phyloP scores from a whole-genome alignment of 1,139 yeast genomes.

The Ogataea hybrid region DNA sequence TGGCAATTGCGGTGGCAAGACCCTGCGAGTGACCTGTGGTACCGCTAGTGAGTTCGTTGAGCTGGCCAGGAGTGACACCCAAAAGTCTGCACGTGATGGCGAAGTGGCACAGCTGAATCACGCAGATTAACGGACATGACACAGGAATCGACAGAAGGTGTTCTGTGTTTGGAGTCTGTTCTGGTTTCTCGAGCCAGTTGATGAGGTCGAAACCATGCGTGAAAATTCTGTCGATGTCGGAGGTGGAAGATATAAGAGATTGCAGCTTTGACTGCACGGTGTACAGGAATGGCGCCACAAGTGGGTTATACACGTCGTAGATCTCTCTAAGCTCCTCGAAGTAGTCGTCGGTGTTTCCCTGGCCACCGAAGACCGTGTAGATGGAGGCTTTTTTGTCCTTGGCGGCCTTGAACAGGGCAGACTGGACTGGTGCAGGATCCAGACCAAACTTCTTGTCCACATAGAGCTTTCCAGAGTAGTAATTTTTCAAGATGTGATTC shows the following conservation, averaged over 20 bases:
- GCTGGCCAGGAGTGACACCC: constrained; percentile 88
- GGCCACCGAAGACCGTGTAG: constrained; percentile 95
- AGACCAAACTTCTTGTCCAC: constrained; percentile 27
- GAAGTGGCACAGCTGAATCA: constrained; percentile 91
- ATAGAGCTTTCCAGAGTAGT: constrained; percentile 42
- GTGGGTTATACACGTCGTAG: constrained; percentile 71
- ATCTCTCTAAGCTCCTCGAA: constrained; percentile 93
- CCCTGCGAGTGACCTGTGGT: constrained; percentile 99
- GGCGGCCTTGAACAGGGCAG: constrained; percentile 53
- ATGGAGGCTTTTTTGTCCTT: constrained; percentile 54
- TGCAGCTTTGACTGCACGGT: constrained; percentile 69
- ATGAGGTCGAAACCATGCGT: constrained; percentile 91
- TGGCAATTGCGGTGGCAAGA: constrained; percentile 87
- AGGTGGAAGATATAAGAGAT: constrained; percentile 65
- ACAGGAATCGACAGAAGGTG: constrained; percentile 90
- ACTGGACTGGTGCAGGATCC: constrained; percentile 45
- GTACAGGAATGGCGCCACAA: constrained; percentile 68
- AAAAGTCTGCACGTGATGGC: constrained; percentile 82
- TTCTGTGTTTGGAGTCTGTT: constrained; percentile 85
- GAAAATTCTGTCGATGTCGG: constrained; percentile 81
- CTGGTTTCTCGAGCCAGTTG: constrained; percentile 82
- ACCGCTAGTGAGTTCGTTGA: constrained; percentile 70
- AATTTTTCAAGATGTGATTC: constrained; percentile 65
- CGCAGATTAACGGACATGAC: constrained; percentile 93
- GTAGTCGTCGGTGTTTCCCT: constrained; percentile 97